phyloP scores from a whole-genome alignment of 2,329 filamentous ascomycete genomes.

The Verticillium albo-atrum region DNA sequence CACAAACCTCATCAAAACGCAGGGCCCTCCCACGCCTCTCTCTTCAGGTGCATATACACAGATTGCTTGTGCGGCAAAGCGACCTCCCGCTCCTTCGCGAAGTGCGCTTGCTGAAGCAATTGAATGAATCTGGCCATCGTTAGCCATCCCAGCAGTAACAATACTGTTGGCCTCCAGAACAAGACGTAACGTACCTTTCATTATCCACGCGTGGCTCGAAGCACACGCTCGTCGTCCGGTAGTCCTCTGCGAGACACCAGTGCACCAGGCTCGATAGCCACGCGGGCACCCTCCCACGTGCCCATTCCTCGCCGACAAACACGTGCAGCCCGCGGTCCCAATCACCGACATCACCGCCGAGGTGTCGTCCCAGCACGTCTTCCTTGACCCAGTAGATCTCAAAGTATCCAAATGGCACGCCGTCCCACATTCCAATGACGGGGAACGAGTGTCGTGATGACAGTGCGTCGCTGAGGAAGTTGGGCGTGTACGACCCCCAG shows the following conservation, averaged over 20 bases:
- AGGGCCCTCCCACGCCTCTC: constrained; percentile 77
- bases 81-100: constrained; percentile 82
- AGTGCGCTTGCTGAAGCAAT: constrained; percentile 73
- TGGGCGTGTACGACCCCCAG: constrained; percentile 67
- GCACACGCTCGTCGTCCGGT: constrained; percentile 75
- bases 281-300: constrained; percentile 71
- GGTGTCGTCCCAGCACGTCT: constrained; percentile 67
- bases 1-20: constrained; percentile 34
- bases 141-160: not conserved
- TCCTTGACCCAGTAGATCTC: constrained; percentile 99
- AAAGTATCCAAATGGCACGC: constrained; percentile 93
- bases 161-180: not conserved
- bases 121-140: constrained; percentile 26
- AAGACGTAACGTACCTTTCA: constrained; percentile 56
- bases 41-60: constrained; percentile 73
- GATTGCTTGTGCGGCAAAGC: constrained; percentile 90
- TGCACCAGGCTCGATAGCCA: constrained; percentile 90
- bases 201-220: constrained; percentile 93
- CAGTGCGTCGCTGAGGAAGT: constrained; percentile 65
- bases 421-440: constrained; percentile 89
- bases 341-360: constrained; percentile 64
- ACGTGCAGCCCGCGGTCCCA: constrained; percentile 89
- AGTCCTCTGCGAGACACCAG: constrained; percentile 73
- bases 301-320: constrained; percentile 88
- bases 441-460: constrained; percentile 76